phyloP scores from a whole-genome alignment of 1,284 basidiomycete species.

The Agaricales sp. region DNA sequence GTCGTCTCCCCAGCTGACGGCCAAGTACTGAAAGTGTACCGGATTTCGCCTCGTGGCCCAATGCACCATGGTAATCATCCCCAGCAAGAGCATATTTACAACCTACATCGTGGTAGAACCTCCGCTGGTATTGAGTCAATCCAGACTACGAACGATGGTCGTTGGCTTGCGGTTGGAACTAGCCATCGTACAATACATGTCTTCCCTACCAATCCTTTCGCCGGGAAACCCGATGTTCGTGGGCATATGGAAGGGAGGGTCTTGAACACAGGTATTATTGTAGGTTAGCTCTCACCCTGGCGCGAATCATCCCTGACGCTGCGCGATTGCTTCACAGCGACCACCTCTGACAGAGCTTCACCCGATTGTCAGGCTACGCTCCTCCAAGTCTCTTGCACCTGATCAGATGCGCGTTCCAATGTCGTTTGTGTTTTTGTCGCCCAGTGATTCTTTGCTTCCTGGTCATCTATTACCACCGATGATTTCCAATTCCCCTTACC shows the following conservation, averaged over 20 bases:
- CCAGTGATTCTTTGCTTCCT: constrained; percentile 25
- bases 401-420: constrained; percentile 30
- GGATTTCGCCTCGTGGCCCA: constrained; percentile 28
- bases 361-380: constrained; percentile 49
- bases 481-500: constrained; percentile 11
- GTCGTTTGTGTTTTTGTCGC: constrained; percentile 44
- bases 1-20: constrained; percentile 52
- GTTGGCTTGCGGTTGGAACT: constrained; percentile 66
- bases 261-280: constrained; percentile 40
- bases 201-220: constrained; percentile 69
- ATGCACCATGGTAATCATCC: constrained; percentile 13
- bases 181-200: constrained; percentile 58
- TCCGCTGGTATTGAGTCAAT: constrained; percentile 49
- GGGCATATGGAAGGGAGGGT: constrained; percentile 56
- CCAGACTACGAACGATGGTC: constrained; percentile 51
- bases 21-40: constrained; percentile 46
- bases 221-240: constrained; percentile 53
- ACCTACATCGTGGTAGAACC: constrained; percentile 63
- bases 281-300: constrained; percentile 19
- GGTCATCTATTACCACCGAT: constrained; percentile 29
- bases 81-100: constrained; percentile 44
- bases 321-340: constrained; percentile 23
- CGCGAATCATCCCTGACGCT: constrained; percentile 5
- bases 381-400: constrained; percentile 20
- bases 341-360: constrained; percentile 41